Conservation (phyloP, 768 basidiomycete genomes). For the Lactarius sanguifluus region DNA sequence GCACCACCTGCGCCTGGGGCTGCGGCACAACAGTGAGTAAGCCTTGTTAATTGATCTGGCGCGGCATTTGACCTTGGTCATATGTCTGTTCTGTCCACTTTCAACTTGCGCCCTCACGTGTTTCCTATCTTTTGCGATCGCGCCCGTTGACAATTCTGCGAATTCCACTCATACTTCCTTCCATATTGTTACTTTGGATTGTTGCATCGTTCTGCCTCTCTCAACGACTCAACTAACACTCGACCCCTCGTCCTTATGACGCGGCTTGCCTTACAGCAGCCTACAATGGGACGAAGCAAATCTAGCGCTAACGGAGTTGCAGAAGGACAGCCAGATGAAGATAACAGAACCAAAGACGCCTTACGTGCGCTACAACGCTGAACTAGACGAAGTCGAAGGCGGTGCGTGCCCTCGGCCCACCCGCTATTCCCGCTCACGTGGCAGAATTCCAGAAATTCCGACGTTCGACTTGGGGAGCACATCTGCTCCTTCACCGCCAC, state of each 20-base stretch:
- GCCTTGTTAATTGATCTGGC: not conserved
- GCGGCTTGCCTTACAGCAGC: conserved; percentile 42
- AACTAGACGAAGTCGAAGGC: conserved; percentile 81
- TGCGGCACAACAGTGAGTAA: conserved; percentile 50
- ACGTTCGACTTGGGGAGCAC: conserved; percentile 59
- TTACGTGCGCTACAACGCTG: conserved; percentile 87
- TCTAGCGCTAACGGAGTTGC: conserved; percentile 85
- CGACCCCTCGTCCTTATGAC: not conserved
- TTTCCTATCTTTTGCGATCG: conserved; percentile 23
- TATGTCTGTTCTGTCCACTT: conserved; percentile 1
- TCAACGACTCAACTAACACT: not conserved
- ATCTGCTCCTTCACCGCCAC: conserved; percentile 28
- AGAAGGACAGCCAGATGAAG: conserved; percentile 97
- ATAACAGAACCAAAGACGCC: conserved; percentile 98
- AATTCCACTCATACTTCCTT: not conserved
- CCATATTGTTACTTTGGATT: not conserved
- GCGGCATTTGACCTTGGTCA: conserved; percentile 15
- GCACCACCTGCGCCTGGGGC: conserved; percentile 49
- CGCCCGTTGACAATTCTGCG: not conserved
- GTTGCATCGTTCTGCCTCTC: not conserved
- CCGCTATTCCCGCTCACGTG: not conserved
- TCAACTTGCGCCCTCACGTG: conserved; percentile 18
- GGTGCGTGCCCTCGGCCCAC: conserved; percentile 49
- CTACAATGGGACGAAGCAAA: conserved; percentile 97
- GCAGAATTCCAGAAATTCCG: conserved; percentile 67